Base-by-base conservation (phyloP, 2,329 filamentous ascomycete species). In the Penicillium sp. region DNA sequence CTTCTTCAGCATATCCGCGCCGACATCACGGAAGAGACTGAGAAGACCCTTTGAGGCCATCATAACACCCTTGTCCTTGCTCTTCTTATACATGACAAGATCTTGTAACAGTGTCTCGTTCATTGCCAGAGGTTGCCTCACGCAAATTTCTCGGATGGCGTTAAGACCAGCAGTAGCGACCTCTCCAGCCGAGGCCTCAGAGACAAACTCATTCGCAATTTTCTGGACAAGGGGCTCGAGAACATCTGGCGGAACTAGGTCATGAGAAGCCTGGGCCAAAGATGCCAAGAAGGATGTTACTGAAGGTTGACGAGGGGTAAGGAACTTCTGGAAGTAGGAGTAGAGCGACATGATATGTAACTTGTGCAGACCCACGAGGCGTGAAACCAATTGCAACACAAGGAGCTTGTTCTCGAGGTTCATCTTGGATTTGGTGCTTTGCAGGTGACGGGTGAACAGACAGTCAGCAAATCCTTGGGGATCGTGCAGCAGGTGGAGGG, bases 121-220 rank as follows among this genome's bases (percentile, higher is more conserved):
- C 89, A 99, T 97, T 5, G 92, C 92, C n/a, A 97, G 78, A 1
- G 94, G 93, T 67, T 99, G 94, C 58, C 94, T 84, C 2, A 87
- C 88, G 71, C 93, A 97, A 21, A 99, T 90, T 68, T 99, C 94
- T 44, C 94, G 86, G 60, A 99, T 97, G 12, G 91, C 89, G 70
- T 97, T 97, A 48, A 99, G 80, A 66, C 93, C 94, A 4, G 94
- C 93, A 3, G 92, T 87, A 1, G 90, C 90, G 24, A 99, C 93
- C 72, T 97, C 92, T 3, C 89, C 83, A 0, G 94, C 92, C 0
- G 92, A 86, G 1, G 91, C 94, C 75, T 99, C 94, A 0, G 91
- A 96, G 2, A 99, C 93, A 67, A 99, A 99, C 70, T 99, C 94
- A 67, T 97, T 97, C 26, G 94, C 93, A 64, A 99, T 97, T 76